Conservation (phyloP, 148 eudicot genomes). For the Talinum fruticosum region DNA sequence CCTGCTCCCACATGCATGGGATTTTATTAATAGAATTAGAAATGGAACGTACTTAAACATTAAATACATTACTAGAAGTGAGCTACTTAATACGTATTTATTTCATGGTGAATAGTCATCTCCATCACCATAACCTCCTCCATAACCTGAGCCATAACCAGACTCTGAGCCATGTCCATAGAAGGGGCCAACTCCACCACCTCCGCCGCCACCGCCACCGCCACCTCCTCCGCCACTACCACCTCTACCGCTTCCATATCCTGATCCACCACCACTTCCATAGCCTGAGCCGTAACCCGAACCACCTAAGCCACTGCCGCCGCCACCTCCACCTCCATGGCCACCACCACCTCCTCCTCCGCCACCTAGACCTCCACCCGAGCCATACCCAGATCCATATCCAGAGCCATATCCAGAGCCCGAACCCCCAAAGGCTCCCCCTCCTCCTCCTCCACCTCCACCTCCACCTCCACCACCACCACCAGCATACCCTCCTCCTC, state of each 20-base stretch:
- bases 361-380: slow-evolving; percentile 34
- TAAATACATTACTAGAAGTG: too few relatives aligned
- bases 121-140: slow-evolving; percentile 17
- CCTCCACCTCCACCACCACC: slow-evolving; percentile 28
- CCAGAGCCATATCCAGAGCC: slow-evolving; percentile 38
- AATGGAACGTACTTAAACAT: too few relatives aligned
- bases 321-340: slow-evolving; percentile 33
- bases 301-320: slow-evolving; percentile 23
- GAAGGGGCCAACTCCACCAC: slow-evolving; percentile 19
- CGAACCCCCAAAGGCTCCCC: slow-evolving; percentile 30
- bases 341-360: slow-evolving; percentile 41
- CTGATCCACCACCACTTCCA: slow-evolving; percentile 35
- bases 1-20: too few relatives aligned
- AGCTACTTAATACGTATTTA: neutral
- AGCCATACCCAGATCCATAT: slow-evolving; percentile 35
- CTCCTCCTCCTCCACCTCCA: slow-evolving; percentile 22
- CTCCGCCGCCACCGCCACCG: slow-evolving; percentile 25
- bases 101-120: slow-evolving; percentile 16
- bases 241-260: slow-evolving; percentile 31
- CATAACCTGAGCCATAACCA: slow-evolving; percentile 29
- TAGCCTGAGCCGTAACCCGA: slow-evolving; percentile 32
- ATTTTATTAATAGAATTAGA: neutral
- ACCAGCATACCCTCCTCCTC: slow-evolving; percentile 34
- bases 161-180: neutral
- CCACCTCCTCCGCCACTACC: slow-evolving; percentile 23